Percentiles rank a stretch among this genome's conserved stretches.
Evolutionary conservation across 2,329 filamentous ascomycete genomes (phyloP).

Genomic region (Aspergillus sp.): DNA sequence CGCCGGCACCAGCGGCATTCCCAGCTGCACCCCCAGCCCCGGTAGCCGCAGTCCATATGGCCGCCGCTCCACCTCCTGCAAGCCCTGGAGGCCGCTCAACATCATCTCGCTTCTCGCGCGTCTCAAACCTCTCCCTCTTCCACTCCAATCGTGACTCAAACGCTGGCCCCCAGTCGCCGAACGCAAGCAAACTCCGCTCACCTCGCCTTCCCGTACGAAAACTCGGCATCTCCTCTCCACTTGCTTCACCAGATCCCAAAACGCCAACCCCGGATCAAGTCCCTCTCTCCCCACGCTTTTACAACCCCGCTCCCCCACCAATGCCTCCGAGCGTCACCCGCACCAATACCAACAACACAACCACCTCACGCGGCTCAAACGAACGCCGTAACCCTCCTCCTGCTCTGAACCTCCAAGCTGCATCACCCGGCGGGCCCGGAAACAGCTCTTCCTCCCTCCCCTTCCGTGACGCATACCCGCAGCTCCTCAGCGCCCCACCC

Average conservation of each 20-base stretch:
- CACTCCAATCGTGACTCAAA: conserved; percentile 29
- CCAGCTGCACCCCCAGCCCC: neutral
- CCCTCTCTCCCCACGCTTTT: conserved; percentile 57
- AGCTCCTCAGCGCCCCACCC: conserved; percentile 43
- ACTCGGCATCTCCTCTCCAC: conserved; percentile 58
- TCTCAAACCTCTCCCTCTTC: conserved; percentile 43
- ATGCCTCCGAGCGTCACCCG: conserved; percentile 55
- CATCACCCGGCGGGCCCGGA: conserved; percentile 18
- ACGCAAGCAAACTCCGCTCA: conserved; percentile 44
- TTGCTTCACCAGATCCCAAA: conserved; percentile 47
- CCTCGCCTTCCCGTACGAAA: conserved; percentile 49
- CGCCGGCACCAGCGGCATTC: neutral
- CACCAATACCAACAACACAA: conserved; percentile 46
- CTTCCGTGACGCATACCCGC: conserved; percentile 45
- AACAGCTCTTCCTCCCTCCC: conserved; percentile 39
- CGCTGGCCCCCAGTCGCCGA: conserved; percentile 36
- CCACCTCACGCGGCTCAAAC: neutral
- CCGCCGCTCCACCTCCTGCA: conserved; percentile 18
- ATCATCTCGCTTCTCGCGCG: conserved; percentile 39
- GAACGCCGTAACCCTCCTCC: conserved; percentile 21
- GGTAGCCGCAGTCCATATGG: neutral
- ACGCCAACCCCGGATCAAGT: conserved; percentile 50
- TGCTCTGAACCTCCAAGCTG: conserved; percentile 28
- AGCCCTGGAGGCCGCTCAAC: conserved; percentile 30
- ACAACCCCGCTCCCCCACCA: conserved; percentile 58